These are phyloP conservation scores for Barbarea vulgaris DNA, from an alignment of 345 rosid genomes.

Conservation along the genomic window DNA sequence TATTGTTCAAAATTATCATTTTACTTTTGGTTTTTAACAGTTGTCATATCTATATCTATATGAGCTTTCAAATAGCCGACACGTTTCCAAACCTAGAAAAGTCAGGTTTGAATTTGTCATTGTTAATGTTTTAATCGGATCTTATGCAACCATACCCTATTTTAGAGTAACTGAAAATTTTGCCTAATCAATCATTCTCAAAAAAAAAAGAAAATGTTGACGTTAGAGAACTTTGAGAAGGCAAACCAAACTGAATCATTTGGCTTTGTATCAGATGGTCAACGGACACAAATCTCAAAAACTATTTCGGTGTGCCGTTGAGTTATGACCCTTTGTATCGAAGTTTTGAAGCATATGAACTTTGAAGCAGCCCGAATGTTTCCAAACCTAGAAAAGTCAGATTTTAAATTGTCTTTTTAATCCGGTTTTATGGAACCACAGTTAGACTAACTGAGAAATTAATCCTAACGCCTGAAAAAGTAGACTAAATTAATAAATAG, in stretches of 20 bases:
- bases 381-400: slow-evolving; percentile 26
- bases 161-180: background rate
- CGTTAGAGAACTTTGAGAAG: slow-evolving; percentile 17
- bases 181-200: background rate
- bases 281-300: background rate
- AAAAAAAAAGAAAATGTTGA: background rate
- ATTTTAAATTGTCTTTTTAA: background rate
- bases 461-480: background rate
- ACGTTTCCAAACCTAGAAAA: slow-evolving; percentile 34
- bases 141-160: background rate
- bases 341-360: too few relatives aligned
- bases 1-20: background rate
- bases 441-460: background rate
- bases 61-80: slow-evolving; percentile 22
- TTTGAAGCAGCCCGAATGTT: slow-evolving; percentile 18
- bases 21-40: background rate
- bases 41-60: background rate
- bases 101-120: slow-evolving; percentile 20
- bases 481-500: background rate
- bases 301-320: background rate
- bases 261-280: background rate
- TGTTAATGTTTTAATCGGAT: background rate
- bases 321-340: too few relatives aligned
- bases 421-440: background rate
- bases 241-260: slow-evolving; percentile 16